Conservation (phyloP, 768 basidiomycete species). For the Galerina sulciceps region DNA sequence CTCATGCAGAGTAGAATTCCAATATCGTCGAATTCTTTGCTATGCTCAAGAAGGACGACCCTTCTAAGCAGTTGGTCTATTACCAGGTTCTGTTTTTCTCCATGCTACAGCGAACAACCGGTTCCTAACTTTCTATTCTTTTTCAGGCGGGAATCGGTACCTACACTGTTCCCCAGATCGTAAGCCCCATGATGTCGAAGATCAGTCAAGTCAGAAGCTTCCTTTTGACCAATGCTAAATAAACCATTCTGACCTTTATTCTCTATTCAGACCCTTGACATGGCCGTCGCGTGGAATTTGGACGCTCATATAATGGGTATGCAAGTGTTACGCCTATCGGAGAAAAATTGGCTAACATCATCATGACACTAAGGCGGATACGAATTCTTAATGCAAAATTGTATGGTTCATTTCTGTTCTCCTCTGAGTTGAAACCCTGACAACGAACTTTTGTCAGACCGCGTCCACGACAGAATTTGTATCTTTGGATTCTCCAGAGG, state of each 20-base stretch:
- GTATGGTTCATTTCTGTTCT: slow-evolving; percentile 29
- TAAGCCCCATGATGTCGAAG: slow-evolving; percentile 44
- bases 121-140: neutral
- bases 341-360: neutral
- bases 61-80: slow-evolving; percentile 37
- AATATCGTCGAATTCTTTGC: slow-evolving; percentile 43
- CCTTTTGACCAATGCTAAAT: neutral
- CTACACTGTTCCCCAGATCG: slow-evolving; percentile 45
- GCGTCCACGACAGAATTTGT: slow-evolving; percentile 55
- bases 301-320: slow-evolving; percentile 55
- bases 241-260: neutral
- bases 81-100: slow-evolving; percentile 31
- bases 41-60: slow-evolving; percentile 39
- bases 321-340: slow-evolving; percentile 7
- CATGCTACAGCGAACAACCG: neutral
- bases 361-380: slow-evolving; percentile 45
- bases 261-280: slow-evolving; percentile 40
- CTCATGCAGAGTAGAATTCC: slow-evolving; percentile 33
- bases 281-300: slow-evolving; percentile 51
- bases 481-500: slow-evolving; percentile 68
- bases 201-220: slow-evolving; percentile 38
- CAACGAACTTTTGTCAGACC: slow-evolving; percentile 31
- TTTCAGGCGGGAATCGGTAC: slow-evolving; percentile 57
- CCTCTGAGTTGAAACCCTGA: neutral
- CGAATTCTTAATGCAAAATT: slow-evolving; percentile 63